phyloP scores from a whole-genome alignment of 23 red algal species.

The Gracilaria caudata region DNA sequence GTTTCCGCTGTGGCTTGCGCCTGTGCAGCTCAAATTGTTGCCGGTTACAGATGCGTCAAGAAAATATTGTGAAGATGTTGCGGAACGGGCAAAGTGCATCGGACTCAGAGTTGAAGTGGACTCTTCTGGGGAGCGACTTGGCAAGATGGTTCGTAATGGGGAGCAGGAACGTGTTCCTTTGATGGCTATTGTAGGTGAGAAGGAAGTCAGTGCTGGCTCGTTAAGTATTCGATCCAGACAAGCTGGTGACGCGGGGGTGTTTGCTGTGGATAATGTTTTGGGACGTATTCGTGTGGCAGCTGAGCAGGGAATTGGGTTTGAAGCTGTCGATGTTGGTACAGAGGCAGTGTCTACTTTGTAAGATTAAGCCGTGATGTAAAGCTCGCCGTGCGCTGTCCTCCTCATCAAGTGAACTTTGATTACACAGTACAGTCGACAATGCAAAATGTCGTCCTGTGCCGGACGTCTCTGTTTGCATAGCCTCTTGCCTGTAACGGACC shows the following conservation, averaged over 20 bases:
- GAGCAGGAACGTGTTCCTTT: conserved; percentile 90
- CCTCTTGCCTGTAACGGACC: no score
- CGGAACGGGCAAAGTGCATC: background rate
- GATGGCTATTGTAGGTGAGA: conserved; percentile 85
- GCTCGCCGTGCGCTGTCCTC: background rate
- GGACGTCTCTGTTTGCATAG: no score
- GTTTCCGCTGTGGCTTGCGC: conserved; percentile 98
- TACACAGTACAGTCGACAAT: background rate
- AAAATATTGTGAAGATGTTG: conserved; percentile 73
- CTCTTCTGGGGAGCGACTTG: conserved; percentile 79
- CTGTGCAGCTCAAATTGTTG: conserved; percentile 88
- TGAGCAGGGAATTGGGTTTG: conserved; percentile 41
- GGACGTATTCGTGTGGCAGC: conserved; percentile 37
- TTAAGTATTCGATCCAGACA: conserved; percentile 82
- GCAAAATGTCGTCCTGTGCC: no score
- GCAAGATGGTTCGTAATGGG: conserved; percentile 93
- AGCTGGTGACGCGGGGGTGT: conserved; percentile 78
- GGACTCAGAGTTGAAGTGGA: conserved; percentile 91
- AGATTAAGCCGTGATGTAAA: background rate
- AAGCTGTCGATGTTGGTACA: conserved; percentile 21
- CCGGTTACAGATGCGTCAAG: conserved; percentile 74
- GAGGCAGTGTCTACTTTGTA: background rate
- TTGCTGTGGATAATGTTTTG: conserved; percentile 31
- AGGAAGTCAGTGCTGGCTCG: conserved; percentile 65
- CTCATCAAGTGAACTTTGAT: background rate